phyloP scores from a whole-genome alignment of 192 early-diverging fungal species.

The Podila horticola region DNA sequence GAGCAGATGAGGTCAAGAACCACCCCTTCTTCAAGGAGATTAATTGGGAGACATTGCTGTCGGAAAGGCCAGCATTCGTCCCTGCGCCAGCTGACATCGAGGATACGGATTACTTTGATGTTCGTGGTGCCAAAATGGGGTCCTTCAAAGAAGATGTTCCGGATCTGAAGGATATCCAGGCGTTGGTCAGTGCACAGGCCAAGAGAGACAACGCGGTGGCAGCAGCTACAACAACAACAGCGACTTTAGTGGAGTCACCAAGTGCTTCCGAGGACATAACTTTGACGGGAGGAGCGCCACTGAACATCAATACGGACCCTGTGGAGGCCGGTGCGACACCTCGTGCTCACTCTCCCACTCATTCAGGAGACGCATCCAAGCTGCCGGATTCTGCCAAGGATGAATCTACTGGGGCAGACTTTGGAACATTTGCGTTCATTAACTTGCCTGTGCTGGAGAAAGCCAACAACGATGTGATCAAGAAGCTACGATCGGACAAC shows the following conservation, averaged over 20 bases:
- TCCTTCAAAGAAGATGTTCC: conserved; percentile 53
- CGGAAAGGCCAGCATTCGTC: conserved; percentile 79
- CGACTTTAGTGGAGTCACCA: conserved; percentile 9
- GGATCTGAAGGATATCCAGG: conserved; percentile 42
- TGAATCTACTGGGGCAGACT: conserved; percentile 63
- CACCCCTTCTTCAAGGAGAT: conserved; percentile 81
- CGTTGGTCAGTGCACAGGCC: conserved; percentile 47
- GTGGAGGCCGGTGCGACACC: conserved; percentile 46
- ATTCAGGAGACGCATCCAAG: conserved; percentile 21
- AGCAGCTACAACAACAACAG: background rate
- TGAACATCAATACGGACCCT: conserved; percentile 11
- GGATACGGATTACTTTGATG: conserved; percentile 96
- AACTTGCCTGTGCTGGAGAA: conserved; percentile 90
- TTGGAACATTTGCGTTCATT: conserved; percentile 94
- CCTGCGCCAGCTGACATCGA: conserved; percentile 80
- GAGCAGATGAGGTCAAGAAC: conserved; percentile 77
- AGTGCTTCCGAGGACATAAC: background rate
- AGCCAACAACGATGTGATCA: conserved; percentile 88
- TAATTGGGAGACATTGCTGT: conserved; percentile 73
- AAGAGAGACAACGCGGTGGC: conserved; percentile 41
- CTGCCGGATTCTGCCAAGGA: conserved; percentile 23
- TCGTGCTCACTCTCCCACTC: conserved; percentile 15
- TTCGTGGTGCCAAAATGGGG: conserved; percentile 78
- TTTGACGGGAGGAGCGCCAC: conserved; percentile 6
- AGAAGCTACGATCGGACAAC: conserved; percentile 78